These are phyloP conservation scores for Onygena corvina DNA, from an alignment of 2,329 filamentous ascomycete species.

Conservation along the genomic window DNA sequence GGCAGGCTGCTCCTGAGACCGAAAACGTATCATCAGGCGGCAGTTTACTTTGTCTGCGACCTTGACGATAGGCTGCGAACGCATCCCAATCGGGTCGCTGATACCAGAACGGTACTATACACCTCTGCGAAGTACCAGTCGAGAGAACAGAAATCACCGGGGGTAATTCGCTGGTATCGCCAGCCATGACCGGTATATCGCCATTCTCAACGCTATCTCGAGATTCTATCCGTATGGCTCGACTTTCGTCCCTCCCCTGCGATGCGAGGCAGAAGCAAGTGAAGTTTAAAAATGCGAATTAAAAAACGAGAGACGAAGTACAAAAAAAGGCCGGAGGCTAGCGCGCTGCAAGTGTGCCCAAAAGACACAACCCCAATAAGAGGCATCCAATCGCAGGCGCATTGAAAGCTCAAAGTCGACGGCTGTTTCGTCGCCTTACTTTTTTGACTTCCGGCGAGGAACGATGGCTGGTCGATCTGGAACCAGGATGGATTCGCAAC, in stretches of 20 bases:
- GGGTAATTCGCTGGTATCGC: neutral
- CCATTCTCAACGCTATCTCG: neutral
- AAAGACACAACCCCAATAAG: slow-evolving; percentile 15
- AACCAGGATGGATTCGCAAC: slow-evolving; percentile 9
- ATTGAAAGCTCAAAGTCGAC: slow-evolving; percentile 18
- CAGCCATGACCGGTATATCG: neutral
- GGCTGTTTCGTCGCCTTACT: slow-evolving; percentile 21
- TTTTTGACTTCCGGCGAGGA: slow-evolving; percentile 18
- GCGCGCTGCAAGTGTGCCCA: slow-evolving; percentile 17
- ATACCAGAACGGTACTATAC: neutral
- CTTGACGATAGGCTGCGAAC: neutral
- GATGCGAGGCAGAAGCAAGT: neutral
- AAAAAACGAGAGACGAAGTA: neutral
- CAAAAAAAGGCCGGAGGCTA: slow-evolving; percentile 1
- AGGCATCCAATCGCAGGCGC: slow-evolving; percentile 27
- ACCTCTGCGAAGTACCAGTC: neutral
- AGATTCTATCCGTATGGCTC: neutral
- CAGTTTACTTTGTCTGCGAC: neutral
- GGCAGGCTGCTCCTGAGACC: neutral
- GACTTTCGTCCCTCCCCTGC: neutral
- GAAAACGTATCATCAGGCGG: neutral
- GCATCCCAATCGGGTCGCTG: neutral
- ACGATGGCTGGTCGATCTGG: slow-evolving; percentile 14
- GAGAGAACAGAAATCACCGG: no score
- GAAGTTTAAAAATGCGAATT: neutral